These are phyloP conservation scores for Asterella californica DNA, from an alignment of 225 moss, liverwort and hornwort genomes.

Conservation along the genomic window DNA sequence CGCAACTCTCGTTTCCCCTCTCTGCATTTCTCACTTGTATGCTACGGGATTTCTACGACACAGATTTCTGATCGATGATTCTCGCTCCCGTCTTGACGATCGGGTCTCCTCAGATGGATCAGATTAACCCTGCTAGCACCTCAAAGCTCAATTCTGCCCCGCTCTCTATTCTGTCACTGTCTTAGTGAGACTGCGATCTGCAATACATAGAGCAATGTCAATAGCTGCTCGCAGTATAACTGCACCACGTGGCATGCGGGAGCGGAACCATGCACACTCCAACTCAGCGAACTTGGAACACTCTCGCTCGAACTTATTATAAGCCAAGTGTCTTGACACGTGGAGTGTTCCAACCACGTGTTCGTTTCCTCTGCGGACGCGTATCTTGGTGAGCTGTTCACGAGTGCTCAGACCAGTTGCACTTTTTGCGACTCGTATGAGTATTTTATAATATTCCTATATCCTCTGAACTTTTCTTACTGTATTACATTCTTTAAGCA, in stretches of 20 bases:
- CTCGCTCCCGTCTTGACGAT: neutral
- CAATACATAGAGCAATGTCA: neutral
- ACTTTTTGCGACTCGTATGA: too few species aligned
- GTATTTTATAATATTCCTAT: too few species aligned
- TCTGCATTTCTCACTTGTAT: neutral
- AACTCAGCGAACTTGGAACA: neutral
- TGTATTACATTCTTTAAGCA: too few species aligned
- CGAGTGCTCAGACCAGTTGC: neutral
- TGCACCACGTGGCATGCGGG: neutral
- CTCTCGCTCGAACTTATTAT: neutral
- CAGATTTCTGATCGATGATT: neutral
- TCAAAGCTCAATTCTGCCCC: neutral
- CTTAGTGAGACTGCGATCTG: neutral
- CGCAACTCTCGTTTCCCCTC: neutral
- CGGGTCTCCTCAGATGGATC: neutral
- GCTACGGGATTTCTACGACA: neutral
- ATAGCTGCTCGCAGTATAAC: too few species aligned
- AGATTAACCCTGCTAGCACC: too few species aligned
- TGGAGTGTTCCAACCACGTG: neutral
- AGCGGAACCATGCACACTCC: neutral
- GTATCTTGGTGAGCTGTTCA: conserved; percentile 7
- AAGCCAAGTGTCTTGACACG: neutral
- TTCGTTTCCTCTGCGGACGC: neutral
- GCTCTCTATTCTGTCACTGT: neutral
- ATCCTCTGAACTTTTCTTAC: too few species aligned